Evolutionary conservation across 2,329 filamentous ascomycete species (phyloP).

Genomic region (Xylaria polymorpha): DNA sequence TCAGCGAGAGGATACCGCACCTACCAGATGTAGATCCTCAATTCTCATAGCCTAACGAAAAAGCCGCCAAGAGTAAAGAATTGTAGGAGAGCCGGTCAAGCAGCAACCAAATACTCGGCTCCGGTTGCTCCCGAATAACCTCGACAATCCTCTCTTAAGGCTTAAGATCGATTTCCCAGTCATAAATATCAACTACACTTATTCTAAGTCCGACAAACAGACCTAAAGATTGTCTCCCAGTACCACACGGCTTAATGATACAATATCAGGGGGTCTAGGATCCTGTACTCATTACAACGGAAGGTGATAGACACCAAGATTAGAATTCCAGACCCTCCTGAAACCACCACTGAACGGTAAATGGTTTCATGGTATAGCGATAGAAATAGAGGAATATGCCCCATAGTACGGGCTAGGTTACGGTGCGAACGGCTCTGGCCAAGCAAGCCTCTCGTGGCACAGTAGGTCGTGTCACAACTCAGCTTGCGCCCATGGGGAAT

Average conservation of each 20-base stretch:
- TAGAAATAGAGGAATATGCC: not conserved
- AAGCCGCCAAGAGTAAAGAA: slow-evolving; percentile 86
- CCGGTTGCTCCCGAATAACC: slow-evolving; percentile 79
- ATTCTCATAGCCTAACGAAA: slow-evolving; percentile 89
- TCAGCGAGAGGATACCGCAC: slow-evolving; percentile 68
- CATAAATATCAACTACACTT: not conserved
- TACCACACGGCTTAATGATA: not conserved
- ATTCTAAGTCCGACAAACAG: not conserved
- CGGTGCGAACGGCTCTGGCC: not conserved
- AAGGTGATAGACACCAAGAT: not conserved
- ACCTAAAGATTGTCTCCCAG: not conserved
- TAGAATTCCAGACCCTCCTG: not conserved
- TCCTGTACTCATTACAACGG: not conserved
- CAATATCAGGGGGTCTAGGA: not conserved
- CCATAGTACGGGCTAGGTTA: not conserved
- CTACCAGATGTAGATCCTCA: slow-evolving; percentile 82
- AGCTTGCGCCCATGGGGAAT: not conserved
- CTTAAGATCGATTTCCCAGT: not conserved
- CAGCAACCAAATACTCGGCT: slow-evolving; percentile 75
- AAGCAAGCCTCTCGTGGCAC: not conserved
- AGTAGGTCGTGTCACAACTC: not conserved
- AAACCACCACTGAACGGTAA: not conserved
- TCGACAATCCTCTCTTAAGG: slow-evolving; percentile 82
- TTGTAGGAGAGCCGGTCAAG: slow-evolving; percentile 76
- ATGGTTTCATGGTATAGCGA: not conserved